These are phyloP conservation scores for Aureobasidium sp. DNA, from an alignment of 2,329 filamentous ascomycete species.

Conservation along the genomic window DNA sequence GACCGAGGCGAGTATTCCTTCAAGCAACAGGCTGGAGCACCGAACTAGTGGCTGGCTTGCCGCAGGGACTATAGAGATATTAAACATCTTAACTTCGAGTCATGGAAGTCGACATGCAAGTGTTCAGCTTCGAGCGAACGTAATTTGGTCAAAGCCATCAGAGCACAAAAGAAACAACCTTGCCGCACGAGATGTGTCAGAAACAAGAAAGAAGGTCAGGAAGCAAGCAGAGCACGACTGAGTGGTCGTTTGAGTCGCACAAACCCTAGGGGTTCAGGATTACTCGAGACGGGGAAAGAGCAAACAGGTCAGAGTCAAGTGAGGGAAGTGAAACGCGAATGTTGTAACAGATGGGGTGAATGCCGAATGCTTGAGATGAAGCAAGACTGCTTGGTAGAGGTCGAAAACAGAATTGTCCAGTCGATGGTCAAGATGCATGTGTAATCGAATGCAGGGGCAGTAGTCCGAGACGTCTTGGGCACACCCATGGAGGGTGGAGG, in stretches of 20 bases:
- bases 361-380: neutral
- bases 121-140: neutral
- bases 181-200: neutral
- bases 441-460: neutral
- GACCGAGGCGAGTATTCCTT: neutral
- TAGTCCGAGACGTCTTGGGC: neutral
- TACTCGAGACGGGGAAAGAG: neutral
- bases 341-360: conserved; percentile 2
- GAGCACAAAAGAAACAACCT: neutral
- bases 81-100: conserved; percentile 5
- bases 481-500: neutral
- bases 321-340: conserved; percentile 1
- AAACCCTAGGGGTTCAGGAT: neutral
- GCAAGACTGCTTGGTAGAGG: neutral
- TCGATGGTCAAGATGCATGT: neutral
- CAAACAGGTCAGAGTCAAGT: neutral
- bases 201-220: neutral
- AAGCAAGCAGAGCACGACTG: neutral
- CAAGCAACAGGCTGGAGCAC: neutral
- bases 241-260: neutral
- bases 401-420: neutral
- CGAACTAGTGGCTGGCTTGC: conserved; percentile 10
- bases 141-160: neutral
- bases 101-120: neutral
- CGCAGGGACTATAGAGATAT: conserved; percentile 5